phyloP scores from a whole-genome alignment of 352 stramenopile genomes.

The Elongisporangium senticosum region DNA sequence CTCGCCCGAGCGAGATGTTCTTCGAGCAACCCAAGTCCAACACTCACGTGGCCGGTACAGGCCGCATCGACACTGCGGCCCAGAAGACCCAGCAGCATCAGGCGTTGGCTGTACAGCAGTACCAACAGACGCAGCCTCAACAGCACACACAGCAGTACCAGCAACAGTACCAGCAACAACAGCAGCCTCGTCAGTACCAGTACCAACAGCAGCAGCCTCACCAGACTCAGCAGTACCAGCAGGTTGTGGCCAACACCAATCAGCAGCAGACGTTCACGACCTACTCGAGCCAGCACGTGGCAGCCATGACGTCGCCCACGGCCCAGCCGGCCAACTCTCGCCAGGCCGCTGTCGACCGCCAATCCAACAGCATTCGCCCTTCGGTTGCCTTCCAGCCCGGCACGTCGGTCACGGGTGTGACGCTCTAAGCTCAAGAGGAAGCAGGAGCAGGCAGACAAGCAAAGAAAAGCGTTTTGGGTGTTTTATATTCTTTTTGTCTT shows the following conservation, averaged over 20 bases:
- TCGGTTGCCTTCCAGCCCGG: constrained; percentile 10
- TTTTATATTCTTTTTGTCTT: constrained; percentile 14
- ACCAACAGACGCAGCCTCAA: constrained; percentile 3
- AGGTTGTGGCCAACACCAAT: constrained; percentile 16
- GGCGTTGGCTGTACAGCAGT: not conserved
- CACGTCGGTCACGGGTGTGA: constrained; percentile 29
- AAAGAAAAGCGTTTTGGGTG: not conserved
- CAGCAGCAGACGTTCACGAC: constrained; percentile 23
- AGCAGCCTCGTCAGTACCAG: constrained; percentile 8
- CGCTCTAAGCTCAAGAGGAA: constrained; percentile 21
- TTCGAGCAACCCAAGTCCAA: constrained; percentile 56
- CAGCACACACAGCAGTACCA: constrained; percentile 9
- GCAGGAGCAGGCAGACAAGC: constrained; percentile 8
- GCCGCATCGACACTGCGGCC: not conserved
- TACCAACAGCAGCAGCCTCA: constrained; percentile 13
- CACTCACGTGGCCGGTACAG: constrained; percentile 28
- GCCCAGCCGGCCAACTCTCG: constrained; percentile 15
- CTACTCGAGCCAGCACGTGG: constrained; percentile 13
- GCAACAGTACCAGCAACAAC: constrained; percentile 11
- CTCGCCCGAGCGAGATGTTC: constrained; percentile 56
- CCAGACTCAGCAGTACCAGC: constrained; percentile 18
- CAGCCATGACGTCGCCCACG: constrained; percentile 19
- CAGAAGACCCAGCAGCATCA: constrained; percentile 7
- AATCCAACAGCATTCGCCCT: constrained; percentile 4
- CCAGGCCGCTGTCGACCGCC: constrained; percentile 7